Evolutionary conservation across 2,329 filamentous ascomycete species (phyloP), one percentile per base, ranked within the genome.

Genomic region (Paracoccidioides lutzii): DNA sequence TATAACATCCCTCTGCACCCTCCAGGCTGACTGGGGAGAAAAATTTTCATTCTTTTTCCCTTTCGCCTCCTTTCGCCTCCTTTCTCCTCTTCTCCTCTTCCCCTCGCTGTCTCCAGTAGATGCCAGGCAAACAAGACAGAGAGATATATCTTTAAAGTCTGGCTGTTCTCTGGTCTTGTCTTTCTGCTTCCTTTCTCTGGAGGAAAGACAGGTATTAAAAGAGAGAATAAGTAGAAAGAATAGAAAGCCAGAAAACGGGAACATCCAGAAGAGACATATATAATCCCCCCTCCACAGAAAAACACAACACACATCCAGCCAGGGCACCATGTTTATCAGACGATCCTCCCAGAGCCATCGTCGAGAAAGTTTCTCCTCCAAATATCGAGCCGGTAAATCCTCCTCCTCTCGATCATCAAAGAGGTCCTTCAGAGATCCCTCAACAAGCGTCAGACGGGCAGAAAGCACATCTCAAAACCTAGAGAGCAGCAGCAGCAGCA

Each of bases 281-380:
- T 9, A n/a, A 1, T 2, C 40, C 40, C 10, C 14, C 40, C 12
- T 3, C 41, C 28, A 5, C 8, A 22, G 22, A 46, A 32, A 30
- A 6, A 32, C 22, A 45, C 8, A 45, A 45, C 22, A 30, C 5
- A 22, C 5, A 6, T 49, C 48, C 48, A 12, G 35, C 37, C 9
- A 22, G 30, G 52, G 32, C 52, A 54, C 48, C 58, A 61, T 61
- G 60, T 61, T 61, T 41, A 35, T 53, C 52, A 59, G 53, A 56
- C 52, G 57, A 3, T 48, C 57, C n/a, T 57, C 59, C 49, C 59
- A 60, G 30, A 59, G 55, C 55, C 61, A 64, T 41, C 56, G 61
- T 41, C 56, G 62, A 12, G 64, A 64, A 45, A 66, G 64, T 58
- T 66, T 65, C 57, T 64, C 63, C 57, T 63, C 62, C 44, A 66